These are phyloP conservation scores for Centrapalus pauciflorus DNA, from an alignment of 129 eudicot genomes.

Conservation along the genomic window DNA sequence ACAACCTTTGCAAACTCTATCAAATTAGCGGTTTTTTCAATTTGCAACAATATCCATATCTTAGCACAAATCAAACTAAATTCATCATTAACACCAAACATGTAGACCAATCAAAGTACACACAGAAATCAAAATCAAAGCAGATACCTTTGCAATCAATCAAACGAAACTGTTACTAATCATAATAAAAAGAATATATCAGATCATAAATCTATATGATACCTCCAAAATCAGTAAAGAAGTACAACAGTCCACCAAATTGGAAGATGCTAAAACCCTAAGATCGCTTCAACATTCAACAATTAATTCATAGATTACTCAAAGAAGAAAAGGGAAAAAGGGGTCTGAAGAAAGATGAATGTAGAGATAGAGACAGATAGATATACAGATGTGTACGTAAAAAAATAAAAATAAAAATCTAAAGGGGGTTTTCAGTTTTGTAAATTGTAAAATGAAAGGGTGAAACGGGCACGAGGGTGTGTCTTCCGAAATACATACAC, in stretches of 20 bases:
- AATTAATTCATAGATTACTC: slow-evolving; percentile 4
- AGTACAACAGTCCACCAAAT: neutral
- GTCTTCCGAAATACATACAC: slow-evolving; percentile 20
- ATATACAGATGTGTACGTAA: slow-evolving; percentile 8
- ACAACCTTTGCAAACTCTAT: neutral
- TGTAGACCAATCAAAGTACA: slow-evolving; percentile 3
- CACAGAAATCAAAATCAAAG: slow-evolving; percentile 11
- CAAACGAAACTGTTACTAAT: neutral
- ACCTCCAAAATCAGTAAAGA: slow-evolving; percentile 19
- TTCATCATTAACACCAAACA: slow-evolving; percentile 4
- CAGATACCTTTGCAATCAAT: neutral
- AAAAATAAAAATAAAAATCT: neutral
- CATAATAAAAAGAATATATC: neutral
- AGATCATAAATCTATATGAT: slow-evolving; percentile 4
- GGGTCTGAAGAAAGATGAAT: slow-evolving; percentile 11
- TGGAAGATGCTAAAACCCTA: slow-evolving; percentile 14
- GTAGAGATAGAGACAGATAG: slow-evolving; percentile 1
- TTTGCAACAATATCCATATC: neutral
- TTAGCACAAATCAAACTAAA: slow-evolving; percentile 10
- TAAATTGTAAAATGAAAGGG: neutral
- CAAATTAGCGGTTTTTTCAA: neutral
- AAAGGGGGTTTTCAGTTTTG: neutral
- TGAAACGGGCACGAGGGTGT: slow-evolving; percentile 27
- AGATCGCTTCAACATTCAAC: slow-evolving; percentile 26
- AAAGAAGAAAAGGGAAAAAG: slow-evolving; percentile 9